These are phyloP conservation scores for Vanrija humicola DNA, from an alignment of 1,284 basidiomycete species.

Conservation along the genomic window DNA sequence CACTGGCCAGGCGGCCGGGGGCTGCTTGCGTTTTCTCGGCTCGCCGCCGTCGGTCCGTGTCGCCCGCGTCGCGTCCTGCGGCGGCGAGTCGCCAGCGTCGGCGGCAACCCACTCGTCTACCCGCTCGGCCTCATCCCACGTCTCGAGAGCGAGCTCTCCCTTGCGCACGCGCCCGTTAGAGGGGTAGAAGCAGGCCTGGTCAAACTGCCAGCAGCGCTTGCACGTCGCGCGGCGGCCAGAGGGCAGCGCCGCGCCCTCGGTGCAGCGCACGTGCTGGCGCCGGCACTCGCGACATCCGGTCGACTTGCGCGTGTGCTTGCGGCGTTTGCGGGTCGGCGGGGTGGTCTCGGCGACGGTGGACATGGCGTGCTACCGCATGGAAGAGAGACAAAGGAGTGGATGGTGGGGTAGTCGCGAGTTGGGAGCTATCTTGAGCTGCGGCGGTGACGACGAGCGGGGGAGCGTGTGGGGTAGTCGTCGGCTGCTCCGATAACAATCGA, in stretches of 20 bases:
- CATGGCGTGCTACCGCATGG: too few species aligned
- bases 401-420: too few species aligned
- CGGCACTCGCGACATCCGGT: slow-evolving; percentile 20
- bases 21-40: too few species aligned
- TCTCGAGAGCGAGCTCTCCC: slow-evolving; percentile 3
- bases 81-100: too few species aligned
- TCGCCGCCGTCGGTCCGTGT: too few species aligned
- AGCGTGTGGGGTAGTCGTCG: too few species aligned
- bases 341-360: too few species aligned
- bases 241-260: slow-evolving; percentile 6
- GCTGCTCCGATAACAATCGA: too few species aligned
- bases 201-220: slow-evolving; percentile 18
- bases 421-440: too few species aligned
- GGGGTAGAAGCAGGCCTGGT: slow-evolving; percentile 17
- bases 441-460: too few species aligned
- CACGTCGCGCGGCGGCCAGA: slow-evolving; percentile 14
- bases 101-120: slow-evolving; percentile 9
- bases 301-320: slow-evolving; percentile 10
- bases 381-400: too few species aligned
- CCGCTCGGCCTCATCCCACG: slow-evolving; percentile 9
- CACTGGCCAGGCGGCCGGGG: neutral
- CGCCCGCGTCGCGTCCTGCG: too few species aligned
- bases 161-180: slow-evolving; percentile 9
- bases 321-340: slow-evolving; percentile 4
- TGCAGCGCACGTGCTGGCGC: slow-evolving; percentile 18